Base-by-base conservation (phyloP, 805 yeast species). In the Yarrowia sp. region DNA sequence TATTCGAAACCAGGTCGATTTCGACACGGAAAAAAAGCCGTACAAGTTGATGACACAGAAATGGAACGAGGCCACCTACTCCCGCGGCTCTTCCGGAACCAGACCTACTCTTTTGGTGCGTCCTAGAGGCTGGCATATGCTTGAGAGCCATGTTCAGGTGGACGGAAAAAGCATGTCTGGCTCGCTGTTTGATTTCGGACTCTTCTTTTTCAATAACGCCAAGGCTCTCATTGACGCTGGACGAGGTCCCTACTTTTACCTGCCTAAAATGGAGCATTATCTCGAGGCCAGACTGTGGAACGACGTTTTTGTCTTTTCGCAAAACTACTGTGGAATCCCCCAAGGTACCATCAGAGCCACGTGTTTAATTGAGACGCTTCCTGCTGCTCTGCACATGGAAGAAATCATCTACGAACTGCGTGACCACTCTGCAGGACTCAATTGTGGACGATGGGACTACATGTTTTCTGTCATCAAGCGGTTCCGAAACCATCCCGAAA, bases 381-480 rank as follows among this genome's bases (percentile, higher is more conserved):
- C 87, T 36, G 90, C 88, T 30, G 89, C 86, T 19, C 85, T 85
- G 79, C 88, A 86, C 74, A 84, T 86, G 88, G 89, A 86, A 73
- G 90, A 86, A 75, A 86, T 86, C 72, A 85, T 86, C 71, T 86
- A 83, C 74, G 89, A 86, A 75, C 83, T 86, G 71, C 79, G 89
- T 72, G 82, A 82, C 70, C 90, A 86, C 77, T 83, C 84, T 65
- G 83, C 86, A 28, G 90, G 90, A 26, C 81, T 86, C 73, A 86
- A 86, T 79, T 86, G 90, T 74, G 90, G 90, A 68, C 79, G 89
- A 70, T 86, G 90, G 90, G 90, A 86, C 73, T 86, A 86, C 78
- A 85, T 86, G 69, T 86, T 86, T 80, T 81, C 86, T 52, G 84
- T 82, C 73, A 85, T 85, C 76, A 86, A 86, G 76, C 81, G 83